These are phyloP conservation scores for Cymbidium sinense DNA, from an alignment of 106 monocot genomes.

Conservation along the genomic window DNA sequence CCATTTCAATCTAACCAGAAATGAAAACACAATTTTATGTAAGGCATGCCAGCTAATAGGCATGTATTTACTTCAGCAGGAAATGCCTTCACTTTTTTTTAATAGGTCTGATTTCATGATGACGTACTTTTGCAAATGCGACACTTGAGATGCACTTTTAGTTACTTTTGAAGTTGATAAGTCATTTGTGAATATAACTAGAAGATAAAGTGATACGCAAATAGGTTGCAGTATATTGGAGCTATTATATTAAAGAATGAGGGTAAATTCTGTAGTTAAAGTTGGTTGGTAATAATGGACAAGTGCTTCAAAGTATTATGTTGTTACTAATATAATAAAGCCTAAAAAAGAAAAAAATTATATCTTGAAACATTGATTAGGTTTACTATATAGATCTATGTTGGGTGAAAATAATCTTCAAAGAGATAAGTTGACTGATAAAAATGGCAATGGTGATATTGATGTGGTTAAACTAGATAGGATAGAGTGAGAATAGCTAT, in stretches of 20 bases:
- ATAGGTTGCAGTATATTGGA: neutral
- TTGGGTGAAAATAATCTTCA: neutral
- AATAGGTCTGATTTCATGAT: neutral
- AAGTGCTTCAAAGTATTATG: no score
- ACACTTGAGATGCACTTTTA: neutral
- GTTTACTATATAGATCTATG: neutral
- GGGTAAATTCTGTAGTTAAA: neutral
- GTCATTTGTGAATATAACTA: neutral
- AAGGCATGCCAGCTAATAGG: neutral
- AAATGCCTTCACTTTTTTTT: neutral
- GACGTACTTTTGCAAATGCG: neutral
- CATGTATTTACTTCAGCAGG: neutral
- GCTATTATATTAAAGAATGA: neutral
- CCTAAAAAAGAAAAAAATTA: neutral
- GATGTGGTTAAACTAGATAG: neutral
- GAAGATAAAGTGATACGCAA: neutral
- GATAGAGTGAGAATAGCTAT: neutral
- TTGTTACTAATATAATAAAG: neutral
- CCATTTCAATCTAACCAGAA: neutral
- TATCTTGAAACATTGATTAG: neutral
- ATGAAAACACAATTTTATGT: neutral
- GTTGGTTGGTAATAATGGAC: neutral
- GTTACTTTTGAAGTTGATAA: neutral
- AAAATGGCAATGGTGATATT: neutral
- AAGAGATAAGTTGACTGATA: neutral